Base-by-base conservation (phyloP, 2,329 filamentous ascomycete species). In the Calonectria pseudoreteaudii region DNA sequence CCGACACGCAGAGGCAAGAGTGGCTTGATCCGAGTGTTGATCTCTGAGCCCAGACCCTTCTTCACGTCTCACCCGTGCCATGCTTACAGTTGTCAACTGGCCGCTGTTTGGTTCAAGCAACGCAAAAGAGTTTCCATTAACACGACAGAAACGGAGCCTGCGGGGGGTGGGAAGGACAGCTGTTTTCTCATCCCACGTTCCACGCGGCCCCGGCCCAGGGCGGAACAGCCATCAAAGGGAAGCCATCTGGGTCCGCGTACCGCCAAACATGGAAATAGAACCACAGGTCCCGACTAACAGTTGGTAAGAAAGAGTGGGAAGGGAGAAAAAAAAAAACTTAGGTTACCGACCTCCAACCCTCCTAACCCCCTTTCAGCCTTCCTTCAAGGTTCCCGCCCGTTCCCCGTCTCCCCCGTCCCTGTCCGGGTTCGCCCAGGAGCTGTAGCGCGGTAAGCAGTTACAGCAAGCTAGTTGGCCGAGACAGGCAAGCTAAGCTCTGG, bases 401-500 rank as follows among this genome's bases (percentile, higher is more conserved):
- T 68, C 64, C 69, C 70, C 70, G 56, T 64, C 30, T 30, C 65
- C 68, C 70, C 70, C 56, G 70, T 72, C 66, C 66, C 66, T 69
- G 70, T 72, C 70, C 68, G 64, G 66, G 66, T 65, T 72, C 58
- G 70, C 58, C 30, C 66, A 64, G 70, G 70, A 72, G 56, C 66
- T 72, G 70, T 58, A 68, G 64, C 70, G 70, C 65, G 65, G 70
- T 64, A 68, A 60, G 66, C 49, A 64, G 66, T 34, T 56, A 69
- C 53, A 52, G 38, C 56, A 44, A 34, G 49, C 28, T 60, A 50
- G 70, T 65, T 72, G 70, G 47, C 56, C 70, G 58, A 68, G 38
- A 68, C 49, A 64, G 34, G 56, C 23, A 62, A 62, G 36, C 47
- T 64, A 66, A 65, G 62, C 69, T 60, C 16, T 60, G 50, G 41